Evolutionary conservation across 1,284 basidiomycete species (phyloP), one percentile per base, ranked within the genome.

Genomic region (Ganoderma multipileum): DNA sequence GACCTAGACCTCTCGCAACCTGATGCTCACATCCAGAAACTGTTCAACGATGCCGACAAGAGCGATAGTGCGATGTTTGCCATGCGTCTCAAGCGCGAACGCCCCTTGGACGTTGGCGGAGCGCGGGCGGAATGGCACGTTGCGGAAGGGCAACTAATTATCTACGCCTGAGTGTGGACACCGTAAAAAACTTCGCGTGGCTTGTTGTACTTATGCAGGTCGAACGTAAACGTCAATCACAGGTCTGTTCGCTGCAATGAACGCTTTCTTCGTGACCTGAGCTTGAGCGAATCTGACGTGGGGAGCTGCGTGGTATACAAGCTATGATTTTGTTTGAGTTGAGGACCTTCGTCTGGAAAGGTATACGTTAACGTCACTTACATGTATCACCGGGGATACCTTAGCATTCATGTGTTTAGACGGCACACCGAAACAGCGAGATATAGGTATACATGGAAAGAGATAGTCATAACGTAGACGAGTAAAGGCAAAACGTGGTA

Each of bases 121-220:
- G 90, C 90, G 2, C 81, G 76, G 54, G 90, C 89, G 5, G 89
- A 91, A 76, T 93, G 91, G 91, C 81, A 81, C 33, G 83, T 91
- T 33, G 83, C 78, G 4, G 85, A 89, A 65, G 81, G 81, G 28
- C 71, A 78, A 63, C 75, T 93, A 60, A 74, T 87, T 9, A 65
- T 87, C 0, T 74, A 77, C 39, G 82, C 77, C 18, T 86, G 74
- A 71, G 30, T 16, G 16, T 41, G 36, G 47, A 52, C n/a, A 26
- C 23, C 23, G 23, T 50, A 11, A 33, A 8, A 8, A 3, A 33
- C 33, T 33, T 3, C 52, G 3, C 44, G 44, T 8, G n/a, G 18
- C 18, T 8, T 41, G 39, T 41, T 50, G 42, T n/a, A 44, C 18
- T 6, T 44, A 44, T 44, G 52, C 16, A 52, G 12, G 23, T 52